Conservation (phyloP, 73 alveolate species). For the Paramecium sexaurelia region DNA sequence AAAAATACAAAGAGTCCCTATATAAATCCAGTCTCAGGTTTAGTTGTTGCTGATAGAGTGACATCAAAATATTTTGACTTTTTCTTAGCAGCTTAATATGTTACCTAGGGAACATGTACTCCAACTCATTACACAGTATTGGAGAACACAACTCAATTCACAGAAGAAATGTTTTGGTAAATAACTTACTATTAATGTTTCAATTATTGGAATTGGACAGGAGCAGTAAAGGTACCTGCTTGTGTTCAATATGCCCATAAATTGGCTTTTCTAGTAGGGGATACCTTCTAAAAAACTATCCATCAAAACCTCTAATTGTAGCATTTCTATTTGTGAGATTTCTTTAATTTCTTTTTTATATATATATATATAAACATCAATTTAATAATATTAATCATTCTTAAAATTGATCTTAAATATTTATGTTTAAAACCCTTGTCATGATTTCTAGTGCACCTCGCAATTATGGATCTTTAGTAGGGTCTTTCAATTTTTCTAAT, state of each 20-base stretch:
- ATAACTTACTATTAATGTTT: constrained; percentile 87
- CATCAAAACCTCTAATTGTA: not conserved
- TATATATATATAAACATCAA: not conserved
- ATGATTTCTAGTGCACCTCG: constrained; percentile 45
- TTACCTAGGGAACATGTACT: constrained; percentile 81
- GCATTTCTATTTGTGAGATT: not conserved
- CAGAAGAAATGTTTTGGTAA: constrained; percentile 73
- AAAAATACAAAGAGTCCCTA: not conserved
- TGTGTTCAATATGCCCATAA: constrained; percentile 86
- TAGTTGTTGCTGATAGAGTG: constrained; percentile 77
- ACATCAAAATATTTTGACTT: constrained; percentile 79
- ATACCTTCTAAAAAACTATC: constrained; percentile 60
- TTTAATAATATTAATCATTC: not conserved
- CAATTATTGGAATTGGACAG: constrained; percentile 87
- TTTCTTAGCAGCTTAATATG: constrained; percentile 80
- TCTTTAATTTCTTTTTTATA: no score
- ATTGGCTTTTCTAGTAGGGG: constrained; percentile 78
- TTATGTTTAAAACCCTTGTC: constrained; percentile 31
- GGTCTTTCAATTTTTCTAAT: constrained; percentile 28
- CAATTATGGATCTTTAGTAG: constrained; percentile 37
- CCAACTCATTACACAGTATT: constrained; percentile 88
- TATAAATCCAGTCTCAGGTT: constrained; percentile 71
- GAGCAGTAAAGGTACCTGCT: constrained; percentile 92
- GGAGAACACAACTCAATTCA: constrained; percentile 68
- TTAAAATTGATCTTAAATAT: constrained; percentile 35